These are phyloP conservation scores for Cardamine resedifolia DNA, from an alignment of 345 rosid species.

Conservation along the genomic window DNA sequence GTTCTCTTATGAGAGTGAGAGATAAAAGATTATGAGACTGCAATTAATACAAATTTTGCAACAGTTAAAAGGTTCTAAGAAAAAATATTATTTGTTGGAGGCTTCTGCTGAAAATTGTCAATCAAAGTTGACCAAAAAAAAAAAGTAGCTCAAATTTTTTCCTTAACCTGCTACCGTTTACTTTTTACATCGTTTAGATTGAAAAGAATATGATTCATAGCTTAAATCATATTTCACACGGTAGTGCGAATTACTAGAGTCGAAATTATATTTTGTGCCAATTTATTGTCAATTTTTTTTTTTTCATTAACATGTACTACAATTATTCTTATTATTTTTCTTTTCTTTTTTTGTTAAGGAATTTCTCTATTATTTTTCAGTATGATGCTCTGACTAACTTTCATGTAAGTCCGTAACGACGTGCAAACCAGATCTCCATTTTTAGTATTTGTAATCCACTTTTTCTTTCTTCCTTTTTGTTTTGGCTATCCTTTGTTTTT, in stretches of 20 bases:
- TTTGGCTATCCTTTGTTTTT: neutral
- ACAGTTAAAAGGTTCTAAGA: neutral
- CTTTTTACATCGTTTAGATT: no score
- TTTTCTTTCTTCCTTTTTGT: neutral
- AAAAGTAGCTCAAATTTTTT: neutral
- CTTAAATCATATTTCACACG: no score
- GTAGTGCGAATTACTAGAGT: no score
- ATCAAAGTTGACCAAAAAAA: neutral
- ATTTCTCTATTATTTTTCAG: neutral
- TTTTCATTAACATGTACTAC: neutral
- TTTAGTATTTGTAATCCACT: neutral
- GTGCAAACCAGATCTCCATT: neutral
- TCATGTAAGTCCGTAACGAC: neutral
- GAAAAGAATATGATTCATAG: no score
- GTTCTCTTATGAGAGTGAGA: neutral
- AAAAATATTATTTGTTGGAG: neutral
- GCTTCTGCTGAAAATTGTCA: neutral
- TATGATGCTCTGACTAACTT: neutral
- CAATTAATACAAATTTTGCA: no score
- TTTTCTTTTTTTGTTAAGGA: no score
- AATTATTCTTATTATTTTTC: neutral
- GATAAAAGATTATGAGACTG: neutral
- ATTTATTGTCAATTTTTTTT: neutral
- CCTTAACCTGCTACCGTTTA: neutral
- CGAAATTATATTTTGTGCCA: neutral